A percentile compares a stretch with the other conserved stretches of the same genome.
phyloP scores from a whole-genome alignment of 176 grass and related monocot genomes.

The Alloteropsis semialata region DNA sequence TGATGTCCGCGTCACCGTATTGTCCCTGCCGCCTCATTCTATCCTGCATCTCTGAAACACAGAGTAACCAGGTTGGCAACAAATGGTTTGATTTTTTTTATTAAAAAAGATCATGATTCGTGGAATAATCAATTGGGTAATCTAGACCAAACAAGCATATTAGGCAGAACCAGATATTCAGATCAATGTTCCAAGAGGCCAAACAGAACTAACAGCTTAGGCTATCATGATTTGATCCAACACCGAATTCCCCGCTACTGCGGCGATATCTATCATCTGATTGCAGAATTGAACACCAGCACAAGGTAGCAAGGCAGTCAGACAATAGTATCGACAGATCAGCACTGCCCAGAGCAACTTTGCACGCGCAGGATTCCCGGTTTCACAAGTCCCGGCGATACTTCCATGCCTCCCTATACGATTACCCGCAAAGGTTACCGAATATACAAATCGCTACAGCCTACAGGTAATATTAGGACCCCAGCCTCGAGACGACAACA shows the following conservation, averaged over 20 bases:
- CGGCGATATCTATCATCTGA: neutral
- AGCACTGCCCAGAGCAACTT: neutral
- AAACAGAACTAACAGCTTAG: conserved; percentile 5
- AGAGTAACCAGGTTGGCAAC: conserved; percentile 4
- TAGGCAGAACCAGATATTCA: neutral
- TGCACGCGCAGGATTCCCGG: neutral
- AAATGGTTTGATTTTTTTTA: neutral
- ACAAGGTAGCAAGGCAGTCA: neutral
- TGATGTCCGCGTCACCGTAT: conserved; percentile 52
- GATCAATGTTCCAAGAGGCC: neutral
- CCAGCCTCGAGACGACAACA: neutral
- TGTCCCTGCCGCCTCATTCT: conserved; percentile 66
- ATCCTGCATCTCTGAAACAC: conserved; percentile 9
- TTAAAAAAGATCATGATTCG: neutral
- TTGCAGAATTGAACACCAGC: neutral
- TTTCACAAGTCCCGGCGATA: neutral
- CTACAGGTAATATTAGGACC: neutral
- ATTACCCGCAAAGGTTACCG: neutral
- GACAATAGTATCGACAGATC: neutral
- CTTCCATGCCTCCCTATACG: neutral
- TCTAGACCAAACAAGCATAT: neutral
- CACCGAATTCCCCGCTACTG: neutral
- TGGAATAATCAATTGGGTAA: neutral
- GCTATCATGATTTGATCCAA: neutral
- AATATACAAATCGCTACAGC: neutral